Percentiles rank a stretch among this genome's conserved stretches.
phyloP scores from a whole-genome alignment of 805 yeast species.

The Lipomyces sp. region DNA sequence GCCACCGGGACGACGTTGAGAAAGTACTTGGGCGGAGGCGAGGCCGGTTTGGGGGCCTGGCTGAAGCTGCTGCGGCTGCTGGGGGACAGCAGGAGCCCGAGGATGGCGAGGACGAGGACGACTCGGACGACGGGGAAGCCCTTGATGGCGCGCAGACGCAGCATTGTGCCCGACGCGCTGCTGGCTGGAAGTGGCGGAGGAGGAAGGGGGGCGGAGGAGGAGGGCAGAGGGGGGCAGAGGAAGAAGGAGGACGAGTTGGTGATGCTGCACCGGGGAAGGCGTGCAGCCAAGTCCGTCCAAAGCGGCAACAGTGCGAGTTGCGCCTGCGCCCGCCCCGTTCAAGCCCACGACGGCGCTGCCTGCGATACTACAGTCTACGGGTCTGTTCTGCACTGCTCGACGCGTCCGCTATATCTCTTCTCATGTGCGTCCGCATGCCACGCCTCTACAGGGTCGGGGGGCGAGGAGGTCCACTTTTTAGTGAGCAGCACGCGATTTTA shows the following conservation, averaged over 20 bases:
- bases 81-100: slow-evolving; percentile 9
- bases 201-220: not conserved
- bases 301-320: not conserved
- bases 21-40: not conserved
- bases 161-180: not conserved
- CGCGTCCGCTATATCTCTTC: too few species aligned
- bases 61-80: not conserved
- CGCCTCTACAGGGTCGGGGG: too few species aligned
- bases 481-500: too few species aligned
- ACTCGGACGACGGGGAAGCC: slow-evolving; percentile 4
- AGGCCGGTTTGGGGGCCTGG: not conserved
- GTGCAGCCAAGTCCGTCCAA: not conserved
- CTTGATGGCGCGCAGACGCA: not conserved
- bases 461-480: too few species aligned
- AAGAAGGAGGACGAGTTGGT: not conserved
- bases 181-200: not conserved
- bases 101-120: slow-evolving; percentile 8
- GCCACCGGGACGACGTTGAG: not conserved
- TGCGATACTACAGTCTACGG: too few species aligned
- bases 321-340: not conserved
- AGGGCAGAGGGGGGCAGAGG: not conserved
- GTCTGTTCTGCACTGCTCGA: too few species aligned
- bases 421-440: too few species aligned
- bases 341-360: too few species aligned
- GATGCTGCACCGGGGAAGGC: not conserved